phyloP scores from a whole-genome alignment of 139 green algal species.

The Chlorella ohadii region DNA sequence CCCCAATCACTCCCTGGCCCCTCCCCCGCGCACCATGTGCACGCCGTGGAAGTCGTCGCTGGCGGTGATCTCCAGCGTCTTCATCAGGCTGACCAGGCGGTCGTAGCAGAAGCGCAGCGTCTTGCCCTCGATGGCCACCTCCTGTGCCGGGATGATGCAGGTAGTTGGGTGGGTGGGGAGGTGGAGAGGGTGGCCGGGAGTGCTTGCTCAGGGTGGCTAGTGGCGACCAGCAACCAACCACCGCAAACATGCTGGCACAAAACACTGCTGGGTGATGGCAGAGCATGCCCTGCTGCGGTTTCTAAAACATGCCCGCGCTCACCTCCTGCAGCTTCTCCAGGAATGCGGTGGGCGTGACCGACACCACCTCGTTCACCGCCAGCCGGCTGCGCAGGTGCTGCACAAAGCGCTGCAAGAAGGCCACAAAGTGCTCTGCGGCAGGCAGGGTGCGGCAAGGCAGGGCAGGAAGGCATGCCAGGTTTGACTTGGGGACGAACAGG shows the following conservation, averaged over 20 bases:
- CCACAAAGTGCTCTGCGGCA: slow-evolving; percentile 95
- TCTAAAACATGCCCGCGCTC: background rate
- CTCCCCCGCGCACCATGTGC: slow-evolving; percentile 53
- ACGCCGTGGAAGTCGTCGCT: slow-evolving; percentile 93
- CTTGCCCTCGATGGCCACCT: slow-evolving; percentile 53
- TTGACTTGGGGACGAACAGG: too few relatives aligned
- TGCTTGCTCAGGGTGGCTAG: too few relatives aligned
- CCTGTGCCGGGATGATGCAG: background rate
- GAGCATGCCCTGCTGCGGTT: too few relatives aligned
- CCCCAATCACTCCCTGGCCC: too few relatives aligned
- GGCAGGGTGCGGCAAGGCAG: background rate
- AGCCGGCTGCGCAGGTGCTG: slow-evolving; percentile 82
- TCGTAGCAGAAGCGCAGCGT: slow-evolving; percentile 97
- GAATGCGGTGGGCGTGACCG: slow-evolving; percentile 85
- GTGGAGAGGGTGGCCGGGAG: slow-evolving; percentile 5
- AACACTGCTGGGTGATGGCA: too few relatives aligned
- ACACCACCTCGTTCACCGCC: slow-evolving; percentile 65
- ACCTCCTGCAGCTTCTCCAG: slow-evolving; percentile 74
- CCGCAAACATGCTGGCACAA: too few relatives aligned
- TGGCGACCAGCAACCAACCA: too few relatives aligned
- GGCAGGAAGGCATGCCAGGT: too few relatives aligned
- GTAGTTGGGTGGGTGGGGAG: background rate
- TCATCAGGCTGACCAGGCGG: slow-evolving; percentile 90
- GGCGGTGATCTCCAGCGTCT: slow-evolving; percentile 94
- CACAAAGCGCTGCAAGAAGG: slow-evolving; percentile 95